phyloP scores from a whole-genome alignment of 495 filamentous ascomycete genomes.

The Cryomyces minteri region DNA sequence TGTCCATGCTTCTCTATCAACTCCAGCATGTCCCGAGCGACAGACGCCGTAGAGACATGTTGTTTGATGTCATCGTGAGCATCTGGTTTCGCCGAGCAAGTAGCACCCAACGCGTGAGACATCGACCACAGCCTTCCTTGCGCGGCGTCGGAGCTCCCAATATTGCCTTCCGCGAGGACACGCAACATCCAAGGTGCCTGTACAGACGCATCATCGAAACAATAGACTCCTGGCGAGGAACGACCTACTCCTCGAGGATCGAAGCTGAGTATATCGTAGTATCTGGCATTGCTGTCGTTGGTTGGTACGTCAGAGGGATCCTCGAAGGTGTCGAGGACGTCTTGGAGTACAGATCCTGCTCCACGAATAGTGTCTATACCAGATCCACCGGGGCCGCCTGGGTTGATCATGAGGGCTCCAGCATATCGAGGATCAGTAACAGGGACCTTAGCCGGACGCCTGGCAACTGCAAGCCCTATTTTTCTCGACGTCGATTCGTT shows the following conservation, averaged over 20 bases:
- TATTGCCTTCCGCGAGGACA: conserved; percentile 13
- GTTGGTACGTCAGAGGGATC: conserved; percentile 6
- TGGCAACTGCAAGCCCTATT: conserved; percentile 20
- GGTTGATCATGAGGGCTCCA: conserved; percentile 23
- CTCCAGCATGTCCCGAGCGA: conserved; percentile 11
- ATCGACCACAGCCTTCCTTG: conserved; percentile 20
- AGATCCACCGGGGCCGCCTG: conserved; percentile 28
- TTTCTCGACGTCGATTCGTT: conserved; percentile 6
- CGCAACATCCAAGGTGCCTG: conserved; percentile 17
- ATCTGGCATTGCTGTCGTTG: conserved; percentile 16
- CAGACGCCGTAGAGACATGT: conserved; percentile 8
- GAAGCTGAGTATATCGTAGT: conserved; percentile 36
- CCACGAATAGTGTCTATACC: conserved; percentile 14
- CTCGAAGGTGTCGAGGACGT: conserved; percentile 19
- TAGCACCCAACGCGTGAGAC: conserved; percentile 12
- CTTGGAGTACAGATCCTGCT: conserved; percentile 12
- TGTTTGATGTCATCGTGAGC: conserved; percentile 20
- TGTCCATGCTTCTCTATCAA: conserved; percentile 3
- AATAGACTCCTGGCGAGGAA: conserved; percentile 21
- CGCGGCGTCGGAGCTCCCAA: conserved; percentile 18
- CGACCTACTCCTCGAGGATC: conserved; percentile 26
- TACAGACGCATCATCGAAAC: conserved; percentile 19
- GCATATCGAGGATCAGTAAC: conserved; percentile 23
- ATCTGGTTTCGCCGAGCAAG: conserved; percentile 11
- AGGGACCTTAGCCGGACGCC: conserved; percentile 21